Base-by-base conservation (phyloP, 1,284 basidiomycete species). In the Cutaneotrichosporon cavernicola region DNA sequence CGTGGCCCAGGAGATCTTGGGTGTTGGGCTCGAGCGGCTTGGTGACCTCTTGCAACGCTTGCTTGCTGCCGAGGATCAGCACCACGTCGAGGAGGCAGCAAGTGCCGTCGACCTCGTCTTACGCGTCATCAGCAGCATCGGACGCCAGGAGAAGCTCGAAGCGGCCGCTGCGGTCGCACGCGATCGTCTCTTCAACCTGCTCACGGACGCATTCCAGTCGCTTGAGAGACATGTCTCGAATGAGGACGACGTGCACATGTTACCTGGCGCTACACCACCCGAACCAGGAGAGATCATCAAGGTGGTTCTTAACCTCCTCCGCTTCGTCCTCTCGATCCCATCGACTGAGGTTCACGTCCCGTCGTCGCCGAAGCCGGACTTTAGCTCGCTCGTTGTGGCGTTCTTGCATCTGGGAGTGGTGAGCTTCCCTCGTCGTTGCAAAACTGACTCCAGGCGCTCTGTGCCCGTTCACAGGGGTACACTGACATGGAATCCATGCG, bases 1-100 rank as follows among this genome's bases (percentile, higher is more conserved):
- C 13, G 76, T 76, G 2, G 72, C 72, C 0, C 72, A 75, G 65
- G 76, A 78, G 70, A 76, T 78, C 22, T 63, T 78, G 1, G 66
- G 71, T 3, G 72, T 72, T 6, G 78, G 78, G 0, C 61, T 80
- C 10, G 76, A 78, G 55, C 69, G 73, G 1, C 65, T 80, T 0
- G 65, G 69, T 2, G 68, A 64, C 13, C 62, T 80, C 10, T 65
- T 80, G 5, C 66, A 68, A 11, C 72, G 70, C 56, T 68, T 76
- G 10, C 70, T 77, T 13, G 68, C 64, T 8, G 74, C 75, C 9
- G 76, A 80, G 49, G 68, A 70, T 30, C 72, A 73, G 58, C 56
- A 69, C 47, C 67, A 69, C 40, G 63, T 73, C 18, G 72, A 73
- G 38, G 52, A 64, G 7, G 51, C 63, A 2, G 65, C 64, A 16